phyloP scores from a whole-genome alignment of 1,284 basidiomycete genomes.

The Inonotus hispidus region DNA sequence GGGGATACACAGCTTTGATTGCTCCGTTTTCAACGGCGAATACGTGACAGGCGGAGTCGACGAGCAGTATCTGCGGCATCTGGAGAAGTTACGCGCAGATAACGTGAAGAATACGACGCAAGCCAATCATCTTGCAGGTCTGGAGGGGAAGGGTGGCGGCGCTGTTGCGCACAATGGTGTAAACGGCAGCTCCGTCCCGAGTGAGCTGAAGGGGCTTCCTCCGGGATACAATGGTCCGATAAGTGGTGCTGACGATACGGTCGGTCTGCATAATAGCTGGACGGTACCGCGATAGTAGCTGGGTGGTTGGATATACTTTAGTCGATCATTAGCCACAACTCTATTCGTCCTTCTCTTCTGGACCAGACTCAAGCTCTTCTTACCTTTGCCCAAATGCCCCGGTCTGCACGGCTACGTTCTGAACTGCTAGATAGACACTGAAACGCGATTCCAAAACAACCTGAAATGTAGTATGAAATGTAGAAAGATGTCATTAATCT shows the following conservation, averaged over 20 bases:
- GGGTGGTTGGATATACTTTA: too few species aligned
- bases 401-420: too few species aligned
- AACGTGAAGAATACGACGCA: slow-evolving; percentile 57
- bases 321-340: too few species aligned
- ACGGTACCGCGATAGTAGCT: slow-evolving; percentile 20
- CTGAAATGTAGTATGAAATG: too few species aligned
- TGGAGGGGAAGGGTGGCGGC: slow-evolving; percentile 37
- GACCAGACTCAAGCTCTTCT: too few species aligned
- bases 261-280: slow-evolving; percentile 74
- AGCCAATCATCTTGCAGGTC: slow-evolving; percentile 29
- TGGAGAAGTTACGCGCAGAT: slow-evolving; percentile 83
- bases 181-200: slow-evolving; percentile 14
- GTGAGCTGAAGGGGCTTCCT: slow-evolving; percentile 28
- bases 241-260: slow-evolving; percentile 65
- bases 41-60: slow-evolving; percentile 97
- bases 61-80: slow-evolving; percentile 71
- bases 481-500: too few species aligned
- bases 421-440: too few species aligned
- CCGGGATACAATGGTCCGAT: slow-evolving; percentile 34
- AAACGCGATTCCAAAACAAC: too few species aligned
- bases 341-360: too few species aligned
- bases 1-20: slow-evolving; percentile 80
- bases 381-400: too few species aligned
- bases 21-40: slow-evolving; percentile 96
- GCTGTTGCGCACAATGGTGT: slow-evolving; percentile 21